Percentiles rank a stretch among this genome's conserved stretches.
These are phyloP conservation scores for Fraxinus anomala DNA, from an alignment of 257 asterid genomes.

Conservation along the genomic window DNA sequence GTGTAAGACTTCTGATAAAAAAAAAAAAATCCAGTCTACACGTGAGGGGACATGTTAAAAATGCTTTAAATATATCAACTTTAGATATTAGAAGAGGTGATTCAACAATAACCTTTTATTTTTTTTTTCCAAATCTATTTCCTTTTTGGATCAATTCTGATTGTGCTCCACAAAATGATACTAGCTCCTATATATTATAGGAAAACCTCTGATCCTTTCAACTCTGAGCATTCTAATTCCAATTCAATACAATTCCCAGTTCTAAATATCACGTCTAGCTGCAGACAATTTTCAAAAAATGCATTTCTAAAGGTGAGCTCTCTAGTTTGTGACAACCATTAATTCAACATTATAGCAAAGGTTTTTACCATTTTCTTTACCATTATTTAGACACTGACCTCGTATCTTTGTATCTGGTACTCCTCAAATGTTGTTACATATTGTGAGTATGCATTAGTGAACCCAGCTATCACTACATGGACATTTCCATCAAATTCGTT, in stretches of 20 bases:
- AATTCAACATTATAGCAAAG: too few relatives aligned
- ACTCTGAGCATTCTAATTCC: neutral
- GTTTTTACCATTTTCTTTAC: neutral
- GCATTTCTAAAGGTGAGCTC: neutral
- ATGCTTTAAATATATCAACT: neutral
- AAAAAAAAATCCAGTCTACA: neutral
- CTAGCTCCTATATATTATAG: neutral
- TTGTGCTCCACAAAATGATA: neutral
- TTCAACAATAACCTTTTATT: too few relatives aligned
- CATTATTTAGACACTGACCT: conserved; percentile 51
- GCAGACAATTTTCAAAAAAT: neutral
- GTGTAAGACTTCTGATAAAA: neutral
- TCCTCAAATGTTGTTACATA: conserved; percentile 89
- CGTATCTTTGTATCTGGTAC: conserved; percentile 88
- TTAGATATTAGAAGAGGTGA: neutral
- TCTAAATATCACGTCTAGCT: neutral
- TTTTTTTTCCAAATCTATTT: neutral
- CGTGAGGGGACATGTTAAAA: neutral
- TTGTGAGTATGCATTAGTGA: conserved; percentile 91
- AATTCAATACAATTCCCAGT: neutral
- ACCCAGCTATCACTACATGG: conserved; percentile 90
- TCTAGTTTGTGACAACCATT: neutral
- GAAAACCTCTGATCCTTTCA: neutral
- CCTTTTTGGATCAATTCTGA: neutral
- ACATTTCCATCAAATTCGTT: conserved; percentile 53